Evolutionary conservation across 805 yeast genomes (phyloP).

Genomic region (Hagleromyces aurorensis): DNA sequence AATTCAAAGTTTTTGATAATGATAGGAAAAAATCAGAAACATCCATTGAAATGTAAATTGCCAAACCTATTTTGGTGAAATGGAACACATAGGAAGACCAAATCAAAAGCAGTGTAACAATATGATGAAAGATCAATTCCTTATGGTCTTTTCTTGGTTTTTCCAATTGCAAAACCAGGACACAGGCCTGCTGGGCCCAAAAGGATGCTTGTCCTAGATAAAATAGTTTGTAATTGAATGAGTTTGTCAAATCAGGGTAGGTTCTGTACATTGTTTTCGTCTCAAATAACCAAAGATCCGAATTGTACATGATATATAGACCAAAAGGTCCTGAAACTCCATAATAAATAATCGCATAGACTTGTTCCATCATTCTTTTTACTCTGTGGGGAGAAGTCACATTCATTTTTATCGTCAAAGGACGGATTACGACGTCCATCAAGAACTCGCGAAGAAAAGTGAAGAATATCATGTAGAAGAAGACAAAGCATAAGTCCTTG

Average conservation of each 20-base stretch:
- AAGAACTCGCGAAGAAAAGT: conserved; percentile 84
- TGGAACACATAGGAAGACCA: conserved; percentile 87
- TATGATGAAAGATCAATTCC: conserved; percentile 88
- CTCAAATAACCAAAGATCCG: conserved; percentile 85
- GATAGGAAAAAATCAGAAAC: conserved; percentile 86
- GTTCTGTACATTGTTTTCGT: conserved; percentile 71
- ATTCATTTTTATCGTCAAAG: conserved; percentile 55
- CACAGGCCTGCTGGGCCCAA: conserved; percentile 94
- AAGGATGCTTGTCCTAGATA: conserved; percentile 91
- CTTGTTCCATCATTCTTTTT: conserved; percentile 87
- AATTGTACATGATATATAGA: conserved; percentile 72
- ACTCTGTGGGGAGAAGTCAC: conserved; percentile 39
- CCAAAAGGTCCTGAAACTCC: conserved; percentile 81
- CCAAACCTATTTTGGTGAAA: conserved; percentile 92
- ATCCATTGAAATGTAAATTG: conserved; percentile 92
- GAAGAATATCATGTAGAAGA: conserved; percentile 76
- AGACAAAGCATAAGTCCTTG: conserved; percentile 73
- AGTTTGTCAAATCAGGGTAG: conserved; percentile 79
- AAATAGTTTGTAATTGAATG: conserved; percentile 62
- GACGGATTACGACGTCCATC: conserved; percentile 75
- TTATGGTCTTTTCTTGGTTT: conserved; percentile 91
- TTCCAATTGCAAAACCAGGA: conserved; percentile 76
- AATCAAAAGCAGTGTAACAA: conserved; percentile 81
- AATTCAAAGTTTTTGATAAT: conserved; percentile 76
- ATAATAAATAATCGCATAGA: conserved; percentile 76